Percentiles rank a stretch among this genome's conserved stretches.
Evolutionary conservation across 163 green algal genomes (phyloP).

Genomic region (Scenedesmus sp.): DNA sequence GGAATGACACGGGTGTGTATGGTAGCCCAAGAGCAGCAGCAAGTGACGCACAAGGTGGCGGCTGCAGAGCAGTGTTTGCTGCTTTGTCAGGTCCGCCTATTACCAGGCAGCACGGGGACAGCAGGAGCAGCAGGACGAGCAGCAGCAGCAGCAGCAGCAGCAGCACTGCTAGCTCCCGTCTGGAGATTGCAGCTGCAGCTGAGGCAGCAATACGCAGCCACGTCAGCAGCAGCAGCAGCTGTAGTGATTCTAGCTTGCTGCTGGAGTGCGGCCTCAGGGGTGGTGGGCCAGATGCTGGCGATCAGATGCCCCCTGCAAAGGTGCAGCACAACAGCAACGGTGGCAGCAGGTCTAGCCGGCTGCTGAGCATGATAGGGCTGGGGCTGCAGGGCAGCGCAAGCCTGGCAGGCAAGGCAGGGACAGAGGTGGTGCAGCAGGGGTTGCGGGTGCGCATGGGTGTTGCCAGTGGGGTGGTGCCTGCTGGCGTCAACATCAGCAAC

Average conservation of each 20-base stretch:
- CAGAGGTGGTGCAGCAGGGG: constrained; percentile 43
- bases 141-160: constrained; percentile 1
- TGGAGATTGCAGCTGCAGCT: not conserved
- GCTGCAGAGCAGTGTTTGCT: not conserved
- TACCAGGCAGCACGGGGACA: not conserved
- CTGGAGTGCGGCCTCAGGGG: not conserved
- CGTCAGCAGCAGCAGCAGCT: not conserved
- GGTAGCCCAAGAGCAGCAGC: not conserved
- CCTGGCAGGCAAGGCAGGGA: not conserved
- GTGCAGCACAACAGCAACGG: not conserved
- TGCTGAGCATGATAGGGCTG: constrained; percentile 27
- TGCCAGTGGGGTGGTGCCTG: constrained; percentile 54
- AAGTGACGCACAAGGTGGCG: not conserved
- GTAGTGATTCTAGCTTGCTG: not conserved
- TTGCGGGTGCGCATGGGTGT: constrained; percentile 70
- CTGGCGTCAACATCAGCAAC: constrained; percentile 24
- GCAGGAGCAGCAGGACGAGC: not conserved
- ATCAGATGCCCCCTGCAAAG: not conserved
- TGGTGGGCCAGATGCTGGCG: not conserved
- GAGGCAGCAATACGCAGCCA: not conserved
- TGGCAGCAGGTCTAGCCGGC: not conserved
- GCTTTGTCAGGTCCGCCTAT: not conserved
- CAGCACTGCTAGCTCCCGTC: not conserved
- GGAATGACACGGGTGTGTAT: not conserved
- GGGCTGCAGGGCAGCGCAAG: not conserved